phyloP scores from a whole-genome alignment of 2,329 filamentous ascomycete genomes.

The Botrytis deweyae region DNA sequence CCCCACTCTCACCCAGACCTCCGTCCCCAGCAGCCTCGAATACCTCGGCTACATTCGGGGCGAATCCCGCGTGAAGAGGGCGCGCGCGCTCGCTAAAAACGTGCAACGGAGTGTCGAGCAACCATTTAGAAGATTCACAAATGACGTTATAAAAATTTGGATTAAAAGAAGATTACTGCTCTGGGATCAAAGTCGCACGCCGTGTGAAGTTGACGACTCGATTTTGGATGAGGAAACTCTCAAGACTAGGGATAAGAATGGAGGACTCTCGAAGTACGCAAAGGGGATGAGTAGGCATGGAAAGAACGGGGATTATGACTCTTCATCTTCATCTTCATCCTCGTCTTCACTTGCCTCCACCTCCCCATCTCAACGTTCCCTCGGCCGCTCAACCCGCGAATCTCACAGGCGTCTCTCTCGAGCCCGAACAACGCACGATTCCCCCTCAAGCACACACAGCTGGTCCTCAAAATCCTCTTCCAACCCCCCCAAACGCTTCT shows the following conservation, averaged over 20 bases:
- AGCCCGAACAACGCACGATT: background rate
- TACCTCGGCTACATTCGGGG: background rate
- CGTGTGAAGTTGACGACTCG: background rate
- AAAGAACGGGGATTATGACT: background rate
- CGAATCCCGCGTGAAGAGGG: background rate
- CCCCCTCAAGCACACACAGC: too few species aligned
- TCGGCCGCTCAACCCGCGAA: background rate
- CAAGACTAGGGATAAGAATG: background rate
- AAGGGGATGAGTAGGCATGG: background rate
- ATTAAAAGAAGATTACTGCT: background rate
- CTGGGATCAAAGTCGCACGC: background rate
- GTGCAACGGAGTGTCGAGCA: background rate
- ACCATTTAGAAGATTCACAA: background rate
- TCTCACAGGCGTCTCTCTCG: background rate
- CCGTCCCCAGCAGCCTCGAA: background rate
- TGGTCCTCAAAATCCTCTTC: background rate
- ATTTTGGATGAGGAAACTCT: background rate
- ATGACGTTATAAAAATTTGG: background rate
- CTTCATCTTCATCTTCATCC: background rate
- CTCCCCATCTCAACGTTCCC: background rate
- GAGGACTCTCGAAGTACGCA: background rate
- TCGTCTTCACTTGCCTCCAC: background rate
- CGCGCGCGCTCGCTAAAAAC: background rate
- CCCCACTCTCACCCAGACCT: background rate
- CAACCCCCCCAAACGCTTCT: background rate